Evolutionary conservation across 2,329 filamentous ascomycete species (phyloP), one percentile per base, ranked within the genome.

Genomic region (Macrophomina phaseolina): DNA sequence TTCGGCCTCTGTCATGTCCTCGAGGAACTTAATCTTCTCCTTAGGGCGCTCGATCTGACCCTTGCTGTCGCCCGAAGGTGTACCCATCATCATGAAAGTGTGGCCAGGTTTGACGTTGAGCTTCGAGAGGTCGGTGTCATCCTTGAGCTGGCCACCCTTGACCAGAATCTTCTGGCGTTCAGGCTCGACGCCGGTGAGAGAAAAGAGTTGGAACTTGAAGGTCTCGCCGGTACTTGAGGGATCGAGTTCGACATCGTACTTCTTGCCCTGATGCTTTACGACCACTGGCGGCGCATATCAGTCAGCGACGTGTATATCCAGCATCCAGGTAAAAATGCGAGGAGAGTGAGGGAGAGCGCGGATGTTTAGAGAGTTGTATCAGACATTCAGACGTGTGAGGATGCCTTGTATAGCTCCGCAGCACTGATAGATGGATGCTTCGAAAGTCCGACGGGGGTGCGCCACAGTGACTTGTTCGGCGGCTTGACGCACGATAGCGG

Each of bases 1-100:
- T 79, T 98, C 94, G 36, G 93, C 94, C 77, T 97, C 94, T 32
- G 92, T 96, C 94, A 99, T 97, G 78, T 99, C 95, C 80, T 99
- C 95, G 69, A 97, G 81, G 74, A 99, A 99, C 79, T 91, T 95
- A 40, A 94, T 85, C 71, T 87, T 85, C 75, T 96, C 90, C 76
- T 90, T 91, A 38, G 95, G 95, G 64, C 83, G 82, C 63, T 90
- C 88, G 68, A 90, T 83, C 36, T 91, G 83, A 23, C 80, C 84
- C 16, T 82, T 80, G 49, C 85, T 85, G 61, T 86, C 88, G 14
- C 87, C 88, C 23, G 91, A 89, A 4, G 94, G 91, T 3, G 92
- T 95, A 45, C 96, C 96, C 87, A 99, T 92, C 91, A 99, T 96
- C 89, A 97, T 97, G 78, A 99, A 91, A 28, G 84, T 86, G 79